Evolutionary conservation across 805 yeast genomes (phyloP), one percentile per base, ranked within the genome.

Genomic region (Blastobotrys mokoenaii): DNA sequence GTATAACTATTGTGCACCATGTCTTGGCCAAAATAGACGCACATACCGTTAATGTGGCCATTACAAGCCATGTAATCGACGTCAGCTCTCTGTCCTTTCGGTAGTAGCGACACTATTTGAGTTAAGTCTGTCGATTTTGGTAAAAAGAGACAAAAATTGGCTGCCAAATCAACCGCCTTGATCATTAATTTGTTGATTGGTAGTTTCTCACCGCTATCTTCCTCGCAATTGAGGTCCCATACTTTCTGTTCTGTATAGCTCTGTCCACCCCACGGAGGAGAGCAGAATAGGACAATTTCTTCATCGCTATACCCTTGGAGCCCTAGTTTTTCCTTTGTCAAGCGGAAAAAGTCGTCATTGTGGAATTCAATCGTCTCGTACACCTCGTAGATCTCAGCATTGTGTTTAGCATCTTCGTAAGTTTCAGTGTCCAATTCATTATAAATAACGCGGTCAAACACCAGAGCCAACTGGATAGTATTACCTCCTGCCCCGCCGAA

Each of bases 231-330:
- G 33, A 55, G 40, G 25, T 52, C 49, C 52, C 53, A 57, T 10
- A 40, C 9, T 3, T 42, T 43, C 8, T 34, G 40, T 2, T 48
- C 25, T 3, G 42, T 29, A 31, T 84, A 85, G 1, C 63, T 58
- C 0, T 86, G 83, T 0, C 95, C 95, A 30, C 94, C 94, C 95
- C 95, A 85, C 0, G 95, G 95, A 0, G 94, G 94, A 2, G 90
- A 82, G 7, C 77, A 73, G 63, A 82, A 84, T 3, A 78, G 68
- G 38, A 81, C 67, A 52, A 77, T 83, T 33, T 73, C 68, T 18
- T 36, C 42, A 29, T 40, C 15, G 2, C 16, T 15, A 17, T 10
- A n/a, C n/a, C 11, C 22, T 17, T 36, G 11, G 18, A 27, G 6
- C 9, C 16, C 35, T 9, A 32, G 35, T 3, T 15, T 17, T 10